These are phyloP conservation scores for Castanea sativa DNA, from an alignment of 306 rosid species.

Conservation along the genomic window DNA sequence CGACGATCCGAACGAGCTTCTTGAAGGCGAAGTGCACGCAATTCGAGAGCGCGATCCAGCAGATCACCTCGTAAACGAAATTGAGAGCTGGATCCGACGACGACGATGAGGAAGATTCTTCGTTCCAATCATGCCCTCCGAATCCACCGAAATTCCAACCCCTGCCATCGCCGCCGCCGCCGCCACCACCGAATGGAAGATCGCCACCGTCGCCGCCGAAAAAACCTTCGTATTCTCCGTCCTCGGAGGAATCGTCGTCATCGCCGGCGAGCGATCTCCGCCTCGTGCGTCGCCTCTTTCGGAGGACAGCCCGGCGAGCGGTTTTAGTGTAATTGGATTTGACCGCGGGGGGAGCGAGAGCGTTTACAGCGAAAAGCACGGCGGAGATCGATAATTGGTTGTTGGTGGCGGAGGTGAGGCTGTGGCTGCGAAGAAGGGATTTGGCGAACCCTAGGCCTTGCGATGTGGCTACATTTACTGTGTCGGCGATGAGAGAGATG, in stretches of 20 bases:
- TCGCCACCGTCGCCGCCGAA: slow-evolving; percentile 51
- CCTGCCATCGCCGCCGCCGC: slow-evolving; percentile 47
- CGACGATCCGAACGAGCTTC: slow-evolving; percentile 54
- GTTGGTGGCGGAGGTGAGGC: slow-evolving; percentile 15
- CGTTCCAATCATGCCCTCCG: slow-evolving; percentile 74
- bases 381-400: slow-evolving; percentile 52
- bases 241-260: slow-evolving; percentile 28
- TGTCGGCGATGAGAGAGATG: slow-evolving; percentile 43
- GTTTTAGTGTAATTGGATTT: slow-evolving; percentile 36
- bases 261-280: slow-evolving; percentile 47
- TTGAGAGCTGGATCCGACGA: slow-evolving; percentile 79
- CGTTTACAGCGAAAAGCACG: slow-evolving; percentile 50
- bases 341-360: slow-evolving; percentile 74
- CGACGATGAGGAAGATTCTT: slow-evolving; percentile 21
- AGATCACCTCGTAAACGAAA: slow-evolving; percentile 80
- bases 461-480: slow-evolving; percentile 40
- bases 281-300: slow-evolving; percentile 61
- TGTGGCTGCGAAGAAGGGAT: slow-evolving; percentile 39
- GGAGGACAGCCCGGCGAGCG: slow-evolving; percentile 49
- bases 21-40: slow-evolving; percentile 85
- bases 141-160: slow-evolving; percentile 74
- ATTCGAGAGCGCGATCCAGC: slow-evolving; percentile 80
- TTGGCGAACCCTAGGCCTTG: slow-evolving; percentile 54
- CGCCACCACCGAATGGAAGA: slow-evolving; percentile 35
- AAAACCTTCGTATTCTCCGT: slow-evolving; percentile 40